Evolutionary conservation across 2,329 filamentous ascomycete genomes (phyloP).

Genomic region (Decorospora gaudefroyi): DNA sequence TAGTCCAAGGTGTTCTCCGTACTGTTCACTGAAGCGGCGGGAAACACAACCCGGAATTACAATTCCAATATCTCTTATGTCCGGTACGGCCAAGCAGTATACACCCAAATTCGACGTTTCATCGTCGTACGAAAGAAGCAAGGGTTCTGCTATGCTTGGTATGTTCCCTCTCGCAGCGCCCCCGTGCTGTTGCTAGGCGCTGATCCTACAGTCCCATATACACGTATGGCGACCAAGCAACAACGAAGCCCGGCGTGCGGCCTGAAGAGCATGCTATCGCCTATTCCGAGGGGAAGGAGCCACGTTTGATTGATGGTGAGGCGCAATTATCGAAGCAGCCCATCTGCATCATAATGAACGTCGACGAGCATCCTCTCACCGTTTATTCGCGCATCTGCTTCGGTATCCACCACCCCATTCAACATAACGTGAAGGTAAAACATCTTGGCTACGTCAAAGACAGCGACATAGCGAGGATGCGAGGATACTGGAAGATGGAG

Average conservation of each 20-base stretch:
- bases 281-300: not conserved
- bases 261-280: slow-evolving; percentile 6
- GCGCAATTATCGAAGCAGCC: not conserved
- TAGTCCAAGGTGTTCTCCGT: slow-evolving; percentile 10
- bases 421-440: slow-evolving; percentile 9
- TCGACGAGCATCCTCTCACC: not conserved
- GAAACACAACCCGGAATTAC: slow-evolving; percentile 1
- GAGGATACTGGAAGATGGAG: slow-evolving; percentile 8
- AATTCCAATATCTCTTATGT: slow-evolving; percentile 11
- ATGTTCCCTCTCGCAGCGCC: no score
- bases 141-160: slow-evolving; percentile 14
- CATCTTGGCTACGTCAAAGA: not conserved
- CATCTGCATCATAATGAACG: not conserved
- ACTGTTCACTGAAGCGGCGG: slow-evolving; percentile 14
- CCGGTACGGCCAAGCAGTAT: slow-evolving; percentile 6
- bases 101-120: slow-evolving; percentile 22
- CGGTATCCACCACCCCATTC: slow-evolving; percentile 9
- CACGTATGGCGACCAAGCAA: slow-evolving; percentile 1
- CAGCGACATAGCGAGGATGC: not conserved
- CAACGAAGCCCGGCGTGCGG: not conserved
- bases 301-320: not conserved
- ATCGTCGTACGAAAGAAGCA: slow-evolving; percentile 10
- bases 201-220: slow-evolving; percentile 1
- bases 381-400: slow-evolving; percentile 3
- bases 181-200: no score